Evolutionary conservation across 2,329 filamentous ascomycete species (phyloP), one percentile per base, ranked within the genome.

Genomic region (Fusarium marasasianum): DNA sequence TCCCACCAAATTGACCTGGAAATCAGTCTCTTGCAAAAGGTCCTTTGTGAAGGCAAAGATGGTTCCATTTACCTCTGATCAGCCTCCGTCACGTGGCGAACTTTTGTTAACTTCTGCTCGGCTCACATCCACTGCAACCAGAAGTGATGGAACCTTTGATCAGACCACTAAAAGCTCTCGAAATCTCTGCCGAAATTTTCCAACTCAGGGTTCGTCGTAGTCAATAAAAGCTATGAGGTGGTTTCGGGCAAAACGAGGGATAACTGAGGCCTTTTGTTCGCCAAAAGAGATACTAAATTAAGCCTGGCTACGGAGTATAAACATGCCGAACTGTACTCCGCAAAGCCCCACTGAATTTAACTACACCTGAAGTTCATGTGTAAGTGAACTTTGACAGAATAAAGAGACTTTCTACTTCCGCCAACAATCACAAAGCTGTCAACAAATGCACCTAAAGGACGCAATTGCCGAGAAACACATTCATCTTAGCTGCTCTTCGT

Each of bases 91-190:
- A 72, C 67, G 55, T 63, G 63, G 59, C 63, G 72, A 74, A 74
- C 72, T 74, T 74, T 74, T 74, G 72, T 69, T 50, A 59, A 38
- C 31, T 35, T 20, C 33, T 53, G 48, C 63, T 63, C 40, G 50
- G 57, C 54, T 74, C 63, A 61, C 45, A 29, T 38, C 31, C 51
- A 54, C 20, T 61, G 63, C 48, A 64, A 63, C 67, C 55, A 68
- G 48, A 66, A 61, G 61, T 35, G 43, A 56, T 66, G 55, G 71
- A 71, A 72, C 71, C 58, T 72, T 74, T 74, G 51, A 64, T 69
- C 63, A 74, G 51, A 18, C 72, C 71, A 72, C 66, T 53, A 8
- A 35, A 57, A 31, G 47, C 41, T 59, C 56, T 56, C 44, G 48
- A 40, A 48, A 50, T 71, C 51, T 71, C 61, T 54, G 66, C 61